Evolutionary conservation across 768 basidiomycete species (phyloP).

Genomic region (Hemileccinum impolitum): DNA sequence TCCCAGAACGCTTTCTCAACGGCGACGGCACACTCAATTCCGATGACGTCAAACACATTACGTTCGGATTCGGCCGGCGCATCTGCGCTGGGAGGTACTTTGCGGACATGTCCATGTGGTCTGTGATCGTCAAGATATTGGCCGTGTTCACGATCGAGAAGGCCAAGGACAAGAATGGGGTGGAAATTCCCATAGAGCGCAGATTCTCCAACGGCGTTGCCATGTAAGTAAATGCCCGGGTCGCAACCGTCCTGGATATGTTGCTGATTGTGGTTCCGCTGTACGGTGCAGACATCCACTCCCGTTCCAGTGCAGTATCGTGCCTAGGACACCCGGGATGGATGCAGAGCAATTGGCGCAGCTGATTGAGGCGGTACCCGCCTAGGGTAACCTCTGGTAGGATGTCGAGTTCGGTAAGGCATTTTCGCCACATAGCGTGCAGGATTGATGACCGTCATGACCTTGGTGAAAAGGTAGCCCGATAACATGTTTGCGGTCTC

Average conservation of each 20-base stretch:
- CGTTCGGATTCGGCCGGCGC: conserved; percentile 30
- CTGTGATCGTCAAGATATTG: conserved; percentile 17
- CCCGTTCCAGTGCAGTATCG: conserved; percentile 16
- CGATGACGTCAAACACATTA: conserved; percentile 9
- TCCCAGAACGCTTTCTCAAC: conserved; percentile 40
- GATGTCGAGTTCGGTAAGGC: not conserved
- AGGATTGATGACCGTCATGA: not conserved
- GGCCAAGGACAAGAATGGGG: conserved; percentile 17
- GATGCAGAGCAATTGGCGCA: conserved; percentile 8
- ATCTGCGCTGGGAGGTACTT: conserved; percentile 29
- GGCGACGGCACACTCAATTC: conserved; percentile 17
- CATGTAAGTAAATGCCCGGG: conserved; percentile 8
- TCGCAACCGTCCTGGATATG: not conserved
- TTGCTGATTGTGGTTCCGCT: not conserved
- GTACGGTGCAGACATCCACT: conserved; percentile 9
- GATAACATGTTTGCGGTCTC: too few relatives aligned
- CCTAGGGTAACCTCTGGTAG: not conserved
- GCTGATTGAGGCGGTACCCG: conserved; percentile 11
- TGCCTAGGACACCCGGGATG: conserved; percentile 8
- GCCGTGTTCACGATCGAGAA: conserved; percentile 16
- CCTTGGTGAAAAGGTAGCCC: not conserved
- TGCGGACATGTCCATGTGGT: conserved; percentile 24
- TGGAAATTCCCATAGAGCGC: conserved; percentile 18
- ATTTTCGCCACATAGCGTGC: not conserved
- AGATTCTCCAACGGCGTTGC: conserved; percentile 1